Evolutionary conservation across 345 rosid species (phyloP).

Genomic region (Syzygium jambos): DNA sequence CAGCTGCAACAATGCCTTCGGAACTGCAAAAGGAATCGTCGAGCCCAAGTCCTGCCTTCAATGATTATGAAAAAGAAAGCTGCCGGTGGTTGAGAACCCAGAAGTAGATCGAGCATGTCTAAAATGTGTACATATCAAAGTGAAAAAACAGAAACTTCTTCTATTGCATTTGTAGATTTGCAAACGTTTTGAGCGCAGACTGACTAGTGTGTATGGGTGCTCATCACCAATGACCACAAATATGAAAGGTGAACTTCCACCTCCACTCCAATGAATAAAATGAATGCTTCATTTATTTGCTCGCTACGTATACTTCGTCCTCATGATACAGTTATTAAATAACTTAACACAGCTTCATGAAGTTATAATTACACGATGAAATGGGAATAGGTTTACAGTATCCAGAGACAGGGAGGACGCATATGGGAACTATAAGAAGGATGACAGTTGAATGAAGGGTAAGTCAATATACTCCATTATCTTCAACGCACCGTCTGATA

Average conservation of each 20-base stretch:
- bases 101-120: not conserved
- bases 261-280: not conserved
- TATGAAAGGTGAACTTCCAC: not conserved
- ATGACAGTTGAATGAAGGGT: conserved; percentile 75
- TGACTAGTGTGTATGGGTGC: not conserved
- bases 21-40: not conserved
- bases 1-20: not conserved
- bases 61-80: not conserved
- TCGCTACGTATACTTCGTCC: not conserved
- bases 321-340: not conserved
- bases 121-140: not conserved
- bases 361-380: not conserved
- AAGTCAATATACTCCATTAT: conserved; percentile 75
- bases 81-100: not conserved
- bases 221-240: not conserved
- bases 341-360: not conserved
- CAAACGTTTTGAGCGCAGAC: not conserved
- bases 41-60: not conserved
- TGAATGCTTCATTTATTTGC: not conserved
- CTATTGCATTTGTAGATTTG: not conserved
- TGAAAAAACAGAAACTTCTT: not conserved
- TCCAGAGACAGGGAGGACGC: conserved; percentile 16
- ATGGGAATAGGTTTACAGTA: not conserved
- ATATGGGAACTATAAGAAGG: conserved; percentile 60
- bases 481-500: conserved; percentile 77